Percentiles rank a stretch among this genome's conserved stretches.
Evolutionary conservation across 129 eudicot species (phyloP).

Genomic region (Sambucus nigra): DNA sequence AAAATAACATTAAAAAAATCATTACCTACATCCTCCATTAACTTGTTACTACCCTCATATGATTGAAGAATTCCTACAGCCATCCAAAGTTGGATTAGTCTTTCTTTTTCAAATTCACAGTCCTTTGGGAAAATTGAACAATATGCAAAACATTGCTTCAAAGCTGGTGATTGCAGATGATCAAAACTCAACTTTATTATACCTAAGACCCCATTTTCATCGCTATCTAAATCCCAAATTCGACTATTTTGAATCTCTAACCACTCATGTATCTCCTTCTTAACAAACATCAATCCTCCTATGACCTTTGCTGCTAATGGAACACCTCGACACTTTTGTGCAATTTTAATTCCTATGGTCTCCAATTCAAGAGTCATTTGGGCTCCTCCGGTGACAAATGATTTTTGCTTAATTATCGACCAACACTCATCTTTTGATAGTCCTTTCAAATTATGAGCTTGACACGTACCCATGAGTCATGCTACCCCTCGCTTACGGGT

Average conservation of each 20-base stretch:
- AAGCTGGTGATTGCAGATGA: not conserved
- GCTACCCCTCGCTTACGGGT: not conserved
- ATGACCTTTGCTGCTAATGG: not conserved
- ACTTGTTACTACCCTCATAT: not conserved
- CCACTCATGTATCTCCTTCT: not conserved
- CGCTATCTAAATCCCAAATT: not conserved
- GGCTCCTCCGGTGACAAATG: no score
- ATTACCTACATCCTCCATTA: not conserved
- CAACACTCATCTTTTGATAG: no score
- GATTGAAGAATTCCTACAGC: slow-evolving; percentile 1
- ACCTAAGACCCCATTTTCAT: not conserved
- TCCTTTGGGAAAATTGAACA: no score
- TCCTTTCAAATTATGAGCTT: no score
- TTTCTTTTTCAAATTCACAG: not conserved
- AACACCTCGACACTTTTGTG: not conserved
- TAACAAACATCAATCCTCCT: not conserved
- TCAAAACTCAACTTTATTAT: not conserved
- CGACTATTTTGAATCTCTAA: not conserved
- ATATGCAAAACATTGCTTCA: slow-evolving; percentile 2
- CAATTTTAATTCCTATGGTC: no score
- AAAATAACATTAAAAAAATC: not conserved
- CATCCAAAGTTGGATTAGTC: slow-evolving; percentile 6
- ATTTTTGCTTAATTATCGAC: no score
- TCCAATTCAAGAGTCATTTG: no score
- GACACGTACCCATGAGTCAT: no score